Evolutionary conservation across 495 filamentous ascomycete genomes (phyloP).

Genomic region (Aspergillus baeticus): DNA sequence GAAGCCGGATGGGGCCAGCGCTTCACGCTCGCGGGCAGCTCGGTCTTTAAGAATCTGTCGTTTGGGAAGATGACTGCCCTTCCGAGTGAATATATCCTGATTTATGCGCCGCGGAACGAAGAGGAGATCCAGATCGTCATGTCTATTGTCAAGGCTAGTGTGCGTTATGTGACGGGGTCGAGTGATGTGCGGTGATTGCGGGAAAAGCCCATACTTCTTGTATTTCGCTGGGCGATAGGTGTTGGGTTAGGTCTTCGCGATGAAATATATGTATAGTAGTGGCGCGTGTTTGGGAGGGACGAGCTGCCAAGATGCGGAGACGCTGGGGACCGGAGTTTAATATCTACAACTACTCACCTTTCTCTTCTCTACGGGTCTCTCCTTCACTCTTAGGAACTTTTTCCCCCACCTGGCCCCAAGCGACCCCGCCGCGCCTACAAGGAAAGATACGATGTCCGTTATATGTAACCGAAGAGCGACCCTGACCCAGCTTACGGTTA

Average conservation of each 20-base stretch:
- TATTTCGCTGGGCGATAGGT: background rate
- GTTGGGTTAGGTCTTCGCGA: background rate
- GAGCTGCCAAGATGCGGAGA: no score
- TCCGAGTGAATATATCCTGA: slow-evolving; percentile 69
- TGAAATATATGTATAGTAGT: background rate
- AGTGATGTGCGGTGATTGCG: slow-evolving; percentile 16
- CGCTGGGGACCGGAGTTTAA: no score
- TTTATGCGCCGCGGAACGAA: slow-evolving; percentile 77
- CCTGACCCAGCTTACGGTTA: no score
- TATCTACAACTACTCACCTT: no score
- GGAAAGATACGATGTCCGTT: no score
- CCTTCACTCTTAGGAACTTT: no score
- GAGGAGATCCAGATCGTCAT: slow-evolving; percentile 67
- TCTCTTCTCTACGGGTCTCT: no score
- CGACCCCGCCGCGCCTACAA: no score
- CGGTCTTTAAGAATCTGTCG: slow-evolving; percentile 45
- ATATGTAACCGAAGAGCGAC: no score
- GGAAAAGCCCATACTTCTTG: background rate
- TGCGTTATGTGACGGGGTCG: slow-evolving; percentile 34
- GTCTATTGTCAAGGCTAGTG: slow-evolving; percentile 66
- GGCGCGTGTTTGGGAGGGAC: no score
- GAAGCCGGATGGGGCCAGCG: slow-evolving; percentile 86
- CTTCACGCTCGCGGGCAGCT: slow-evolving; percentile 72
- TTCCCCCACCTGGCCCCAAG: no score
- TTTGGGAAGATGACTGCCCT: slow-evolving; percentile 21